Conservation (phyloP, 1,139 yeast genomes). For the Hanseniaspora sp. region DNA sequence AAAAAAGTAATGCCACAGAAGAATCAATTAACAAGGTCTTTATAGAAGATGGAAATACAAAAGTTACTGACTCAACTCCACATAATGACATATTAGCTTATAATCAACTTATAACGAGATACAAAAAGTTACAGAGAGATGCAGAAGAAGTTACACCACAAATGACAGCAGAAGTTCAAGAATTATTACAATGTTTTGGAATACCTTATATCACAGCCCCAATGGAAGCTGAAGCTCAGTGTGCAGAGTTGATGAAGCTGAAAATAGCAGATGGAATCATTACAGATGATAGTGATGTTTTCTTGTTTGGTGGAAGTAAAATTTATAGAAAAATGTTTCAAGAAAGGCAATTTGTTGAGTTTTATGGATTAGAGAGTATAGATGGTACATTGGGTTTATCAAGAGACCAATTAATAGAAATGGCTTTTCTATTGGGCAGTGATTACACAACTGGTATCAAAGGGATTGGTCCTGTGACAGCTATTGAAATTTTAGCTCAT, state of each 20-base stretch:
- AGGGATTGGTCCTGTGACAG: constrained; percentile 87
- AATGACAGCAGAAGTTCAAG: constrained; percentile 87
- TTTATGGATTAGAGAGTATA: constrained; percentile 56
- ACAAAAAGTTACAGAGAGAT: constrained; percentile 66
- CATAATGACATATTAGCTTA: constrained; percentile 14
- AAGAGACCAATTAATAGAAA: constrained; percentile 53
- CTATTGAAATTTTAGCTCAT: constrained; percentile 86
- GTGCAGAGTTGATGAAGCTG: constrained; percentile 61
- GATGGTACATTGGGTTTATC: constrained; percentile 53
- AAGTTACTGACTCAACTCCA: constrained; percentile 39
- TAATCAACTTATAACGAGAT: constrained; percentile 34
- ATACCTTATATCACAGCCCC: constrained; percentile 92
- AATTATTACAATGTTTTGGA: constrained; percentile 72
- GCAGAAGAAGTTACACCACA: constrained; percentile 80
- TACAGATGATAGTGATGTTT: constrained; percentile 96
- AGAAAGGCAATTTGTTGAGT: constrained; percentile 85
- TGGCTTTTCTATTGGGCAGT: constrained; percentile 78
- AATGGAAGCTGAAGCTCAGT: constrained; percentile 97
- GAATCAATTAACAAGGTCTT: constrained; percentile 20
- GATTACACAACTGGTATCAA: constrained; percentile 88
- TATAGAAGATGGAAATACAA: constrained; percentile 25
- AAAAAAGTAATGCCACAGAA: constrained; percentile 24
- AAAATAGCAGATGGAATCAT: constrained; percentile 86
- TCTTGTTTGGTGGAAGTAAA: constrained; percentile 77
- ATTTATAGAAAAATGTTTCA: constrained; percentile 91